Percentiles rank a stretch among this genome's conserved stretches.
Evolutionary conservation across 805 yeast genomes (phyloP).

Genomic region (Saturnispora sekii): DNA sequence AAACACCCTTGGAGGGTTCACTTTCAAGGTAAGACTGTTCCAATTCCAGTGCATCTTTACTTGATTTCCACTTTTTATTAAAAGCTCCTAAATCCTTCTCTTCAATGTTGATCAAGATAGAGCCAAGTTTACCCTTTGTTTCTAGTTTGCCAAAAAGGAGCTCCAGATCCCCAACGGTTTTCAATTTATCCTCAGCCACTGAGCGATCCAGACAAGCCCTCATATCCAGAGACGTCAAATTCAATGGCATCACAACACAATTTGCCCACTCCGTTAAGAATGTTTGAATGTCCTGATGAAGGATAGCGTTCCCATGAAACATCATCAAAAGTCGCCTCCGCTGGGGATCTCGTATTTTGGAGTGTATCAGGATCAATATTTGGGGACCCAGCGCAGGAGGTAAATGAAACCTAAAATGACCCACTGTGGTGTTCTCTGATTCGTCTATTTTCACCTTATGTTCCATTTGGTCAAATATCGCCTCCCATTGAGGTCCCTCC

Average conservation of each 20-base stretch:
- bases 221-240: slow-evolving; percentile 1
- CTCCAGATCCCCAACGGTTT: slow-evolving; percentile 4
- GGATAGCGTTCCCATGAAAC: slow-evolving; percentile 15
- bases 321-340: slow-evolving; percentile 6
- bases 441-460: slow-evolving; percentile 19
- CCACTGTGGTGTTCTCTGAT: slow-evolving; percentile 10
- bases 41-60: not conserved
- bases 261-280: slow-evolving; percentile 1
- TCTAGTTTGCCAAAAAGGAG: slow-evolving; percentile 19
- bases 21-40: not conserved
- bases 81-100: slow-evolving; percentile 18
- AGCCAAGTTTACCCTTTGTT: slow-evolving; percentile 15
- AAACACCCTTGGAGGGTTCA: slow-evolving; percentile 7
- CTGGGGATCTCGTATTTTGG: not conserved
- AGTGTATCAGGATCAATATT: slow-evolving; percentile 19
- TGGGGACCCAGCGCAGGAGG: slow-evolving; percentile 22
- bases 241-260: slow-evolving; percentile 1
- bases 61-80: not conserved
- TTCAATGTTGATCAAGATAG: slow-evolving; percentile 20
- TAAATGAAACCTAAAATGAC: slow-evolving; percentile 24
- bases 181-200: slow-evolving; percentile 3
- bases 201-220: slow-evolving; percentile 8
- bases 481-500: slow-evolving; percentile 19
- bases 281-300: slow-evolving; percentile 15
- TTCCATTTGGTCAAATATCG: slow-evolving; percentile 16